phyloP scores from a whole-genome alignment of 495 filamentous ascomycete species.

The Cryomyces antarcticus region DNA sequence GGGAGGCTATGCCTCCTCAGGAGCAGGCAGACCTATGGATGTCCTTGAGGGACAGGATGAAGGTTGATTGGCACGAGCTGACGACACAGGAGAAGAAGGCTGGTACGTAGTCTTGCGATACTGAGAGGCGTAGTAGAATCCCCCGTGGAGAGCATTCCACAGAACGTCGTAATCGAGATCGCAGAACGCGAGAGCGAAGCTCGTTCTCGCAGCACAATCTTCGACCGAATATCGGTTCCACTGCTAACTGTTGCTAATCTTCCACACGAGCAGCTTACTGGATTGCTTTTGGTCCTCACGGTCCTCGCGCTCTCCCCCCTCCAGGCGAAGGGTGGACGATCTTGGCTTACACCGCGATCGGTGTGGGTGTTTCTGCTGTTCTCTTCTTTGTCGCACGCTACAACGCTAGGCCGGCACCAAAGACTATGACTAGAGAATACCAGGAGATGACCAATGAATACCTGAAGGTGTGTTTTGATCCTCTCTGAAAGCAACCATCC shows the following conservation, averaged over 20 bases:
- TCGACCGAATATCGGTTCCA: no score
- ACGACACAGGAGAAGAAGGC: conserved; percentile 96
- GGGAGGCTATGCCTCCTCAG: conserved; percentile 89
- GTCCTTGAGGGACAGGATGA: conserved; percentile 92
- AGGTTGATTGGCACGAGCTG: conserved; percentile 85
- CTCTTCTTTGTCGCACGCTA: conserved; percentile 15
- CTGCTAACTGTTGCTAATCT: neutral
- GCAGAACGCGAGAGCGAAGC: no score
- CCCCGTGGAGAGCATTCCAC: no score
- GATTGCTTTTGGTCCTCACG: conserved; percentile 93
- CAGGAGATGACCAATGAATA: conserved; percentile 86
- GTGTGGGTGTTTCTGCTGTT: conserved; percentile 16
- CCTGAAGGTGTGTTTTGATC: conserved; percentile 41
- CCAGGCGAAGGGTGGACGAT: conserved; percentile 67
- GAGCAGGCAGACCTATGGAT: conserved; percentile 99
- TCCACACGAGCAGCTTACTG: conserved; percentile 56
- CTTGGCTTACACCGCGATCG: conserved; percentile 43
- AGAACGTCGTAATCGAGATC: no score
- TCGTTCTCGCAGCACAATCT: no score
- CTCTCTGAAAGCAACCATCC: no score
- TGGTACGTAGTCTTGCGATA: conserved; percentile 39
- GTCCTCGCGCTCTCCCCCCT: conserved; percentile 61
- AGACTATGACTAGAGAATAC: conserved; percentile 87
- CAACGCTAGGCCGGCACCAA: conserved; percentile 42
- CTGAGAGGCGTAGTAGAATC: no score